A percentile compares a stretch with the other conserved stretches of the same genome.
These are phyloP conservation scores for Saccharomycopsis fermentans DNA, from an alignment of 805 yeast species.

Conservation along the genomic window DNA sequence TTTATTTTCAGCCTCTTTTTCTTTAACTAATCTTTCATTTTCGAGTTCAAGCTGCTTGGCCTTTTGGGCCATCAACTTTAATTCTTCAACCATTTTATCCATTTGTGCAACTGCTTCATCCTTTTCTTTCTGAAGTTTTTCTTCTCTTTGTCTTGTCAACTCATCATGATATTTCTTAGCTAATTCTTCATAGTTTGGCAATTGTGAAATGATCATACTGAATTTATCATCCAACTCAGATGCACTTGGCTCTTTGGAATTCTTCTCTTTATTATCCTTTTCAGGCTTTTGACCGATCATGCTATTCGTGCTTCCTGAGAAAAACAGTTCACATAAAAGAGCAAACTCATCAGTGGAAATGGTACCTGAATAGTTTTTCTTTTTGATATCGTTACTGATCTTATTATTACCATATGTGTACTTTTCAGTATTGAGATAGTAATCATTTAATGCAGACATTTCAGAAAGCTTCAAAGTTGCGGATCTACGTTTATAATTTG, in stretches of 20 bases:
- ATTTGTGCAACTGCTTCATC: slow-evolving; percentile 14
- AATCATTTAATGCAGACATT: slow-evolving; percentile 24
- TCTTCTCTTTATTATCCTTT: background rate
- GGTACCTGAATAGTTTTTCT: slow-evolving; percentile 18
- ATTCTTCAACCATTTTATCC: slow-evolving; percentile 7
- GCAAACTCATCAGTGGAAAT: slow-evolving; percentile 24
- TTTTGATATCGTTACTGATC: slow-evolving; percentile 21
- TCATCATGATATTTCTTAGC: slow-evolving; percentile 1
- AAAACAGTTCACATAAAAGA: slow-evolving; percentile 24
- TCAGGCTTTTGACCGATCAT: background rate
- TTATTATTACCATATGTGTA: slow-evolving; percentile 18
- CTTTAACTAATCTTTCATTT: slow-evolving; percentile 12
- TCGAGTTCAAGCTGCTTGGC: slow-evolving; percentile 14
- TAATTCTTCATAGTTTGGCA: slow-evolving; percentile 10
- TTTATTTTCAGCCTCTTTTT: slow-evolving; percentile 6
- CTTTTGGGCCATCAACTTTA: slow-evolving; percentile 13
- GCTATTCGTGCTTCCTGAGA: slow-evolving; percentile 17
- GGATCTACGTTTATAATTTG: slow-evolving; percentile 3
- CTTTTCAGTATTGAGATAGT: slow-evolving; percentile 17
- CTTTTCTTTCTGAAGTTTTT: slow-evolving; percentile 7
- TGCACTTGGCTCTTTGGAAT: background rate
- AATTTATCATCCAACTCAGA: background rate
- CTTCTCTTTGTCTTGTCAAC: slow-evolving; percentile 7
- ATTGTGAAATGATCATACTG: background rate
- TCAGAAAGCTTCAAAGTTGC: slow-evolving; percentile 18